Conservation (phyloP, 208 protist species). For the Sergeia podlipaevii region DNA sequence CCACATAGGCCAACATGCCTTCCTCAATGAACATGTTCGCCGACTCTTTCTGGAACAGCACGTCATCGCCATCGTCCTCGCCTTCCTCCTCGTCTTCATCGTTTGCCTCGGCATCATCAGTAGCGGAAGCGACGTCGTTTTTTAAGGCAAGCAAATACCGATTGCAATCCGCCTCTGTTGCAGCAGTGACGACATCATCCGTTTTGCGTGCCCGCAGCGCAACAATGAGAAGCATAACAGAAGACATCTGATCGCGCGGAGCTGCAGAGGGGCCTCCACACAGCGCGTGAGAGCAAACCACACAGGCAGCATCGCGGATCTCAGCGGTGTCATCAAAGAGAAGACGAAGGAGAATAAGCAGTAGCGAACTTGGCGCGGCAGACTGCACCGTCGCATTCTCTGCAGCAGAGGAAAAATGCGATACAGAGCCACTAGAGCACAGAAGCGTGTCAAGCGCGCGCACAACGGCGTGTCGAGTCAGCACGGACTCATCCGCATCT, state of each 20-base stretch:
- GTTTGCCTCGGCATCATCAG: slow-evolving; percentile 4
- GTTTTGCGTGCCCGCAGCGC: slow-evolving; percentile 13
- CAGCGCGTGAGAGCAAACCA: slow-evolving; percentile 2
- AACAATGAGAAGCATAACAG: slow-evolving; percentile 42
- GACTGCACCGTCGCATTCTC: not conserved
- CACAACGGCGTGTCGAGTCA: slow-evolving; percentile 52
- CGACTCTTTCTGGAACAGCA: slow-evolving; percentile 83
- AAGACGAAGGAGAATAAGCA: slow-evolving; percentile 56
- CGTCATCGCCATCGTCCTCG: slow-evolving; percentile 32
- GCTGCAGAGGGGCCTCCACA: not conserved
- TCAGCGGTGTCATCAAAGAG: slow-evolving; percentile 71
- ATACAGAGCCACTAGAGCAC: not conserved
- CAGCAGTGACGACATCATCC: not conserved
- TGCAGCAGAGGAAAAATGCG: slow-evolving; percentile 15
- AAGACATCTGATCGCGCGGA: slow-evolving; percentile 48
- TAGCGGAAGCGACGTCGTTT: slow-evolving; percentile 8
- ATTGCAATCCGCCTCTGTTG: not conserved
- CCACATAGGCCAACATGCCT: slow-evolving; percentile 39
- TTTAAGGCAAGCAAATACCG: not conserved
- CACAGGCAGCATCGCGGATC: slow-evolving; percentile 51
- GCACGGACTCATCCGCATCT: slow-evolving; percentile 39
- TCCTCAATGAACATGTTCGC: slow-evolving; percentile 85
- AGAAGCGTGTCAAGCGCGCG: slow-evolving; percentile 27
- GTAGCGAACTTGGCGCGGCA: slow-evolving; percentile 14
- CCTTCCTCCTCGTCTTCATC: slow-evolving; percentile 15